Evolutionary conservation across 2,329 filamentous ascomycete genomes (phyloP), one percentile per base, ranked within the genome.

Genomic region (Malbranchea cinnamomea): DNA sequence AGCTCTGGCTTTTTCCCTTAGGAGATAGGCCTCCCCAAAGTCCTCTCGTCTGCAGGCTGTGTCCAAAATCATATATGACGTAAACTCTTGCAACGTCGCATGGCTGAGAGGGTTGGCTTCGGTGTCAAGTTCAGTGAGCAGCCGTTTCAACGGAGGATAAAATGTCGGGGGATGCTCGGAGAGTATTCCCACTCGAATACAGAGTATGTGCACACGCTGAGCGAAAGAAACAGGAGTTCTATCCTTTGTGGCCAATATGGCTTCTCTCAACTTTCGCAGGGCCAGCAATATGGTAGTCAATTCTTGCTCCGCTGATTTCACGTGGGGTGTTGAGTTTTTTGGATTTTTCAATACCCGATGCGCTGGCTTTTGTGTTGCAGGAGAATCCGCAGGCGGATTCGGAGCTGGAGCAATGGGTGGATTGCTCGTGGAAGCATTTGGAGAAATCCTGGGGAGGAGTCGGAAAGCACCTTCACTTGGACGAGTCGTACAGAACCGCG

Each of bases 181-280:
- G 19, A 93, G 68, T 38, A 98, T 76, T 14, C 80, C 75, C 15
- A 85, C 66, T 32, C 85, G 78, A 44, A 92, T 81, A 45, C 81
- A 83, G 62, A 95, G 95, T 38, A 92, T 73, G 56, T 95, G 93
- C 10, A 76, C 81, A 42, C 84, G 75, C n/a, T 79, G 73, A 1
- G 87, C 76, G 54, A 98, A 98, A 30, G 71, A 63, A 48, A 93
- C 80, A 20, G 66, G 62, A 12, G 85, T 73, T 31, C 74, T 71
- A 6, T 79, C 75, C 8, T 81, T 47, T n/a, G 56, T 57, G 33
- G 56, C 81, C 2, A 92, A 71, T 27, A 95, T 76, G 14, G 78
- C 85, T 60, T 98, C 89, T 33, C 89, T 74, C 18, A 98, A 70
- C 53, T 94, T 95, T 38, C 89, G 76, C 49, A 95, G 75, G 3